A percentile compares a stretch with the other conserved stretches of the same genome.
These are phyloP conservation scores for Yamadazyma aaseri DNA, from an alignment of 1,139 yeast species.

Conservation along the genomic window DNA sequence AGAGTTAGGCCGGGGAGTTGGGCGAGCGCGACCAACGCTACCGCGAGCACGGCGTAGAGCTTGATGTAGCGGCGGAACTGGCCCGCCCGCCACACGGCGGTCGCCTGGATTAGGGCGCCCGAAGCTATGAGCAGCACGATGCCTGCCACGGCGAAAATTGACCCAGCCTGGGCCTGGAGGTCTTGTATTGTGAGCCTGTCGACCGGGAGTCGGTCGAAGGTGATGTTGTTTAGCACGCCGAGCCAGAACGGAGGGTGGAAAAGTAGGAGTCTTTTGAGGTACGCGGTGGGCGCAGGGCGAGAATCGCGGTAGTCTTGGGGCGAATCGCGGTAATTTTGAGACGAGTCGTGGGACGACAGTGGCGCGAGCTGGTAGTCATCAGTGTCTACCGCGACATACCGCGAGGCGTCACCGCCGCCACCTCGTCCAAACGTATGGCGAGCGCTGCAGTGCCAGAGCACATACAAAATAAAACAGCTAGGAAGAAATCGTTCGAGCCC, in stretches of 20 bases:
- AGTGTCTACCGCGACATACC: no score
- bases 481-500: constrained; percentile 80
- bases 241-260: constrained; percentile 88
- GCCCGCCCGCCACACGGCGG: constrained; percentile 78
- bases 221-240: constrained; percentile 81
- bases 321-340: no score
- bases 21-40: constrained; percentile 46
- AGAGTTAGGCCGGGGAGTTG: constrained; percentile 68
- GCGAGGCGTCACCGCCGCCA: no score
- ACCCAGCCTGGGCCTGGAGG: constrained; percentile 73
- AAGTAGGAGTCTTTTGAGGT: constrained; percentile 53
- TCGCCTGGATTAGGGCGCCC: constrained; percentile 73
- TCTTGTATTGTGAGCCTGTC: constrained; percentile 78
- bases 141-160: constrained; percentile 59
- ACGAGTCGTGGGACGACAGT: no score
- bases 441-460: constrained; percentile 64
- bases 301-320: constrained; percentile 29
- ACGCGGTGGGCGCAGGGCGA: constrained; percentile 6
- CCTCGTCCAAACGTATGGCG: constrained; percentile 27
- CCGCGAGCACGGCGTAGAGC: constrained; percentile 50
- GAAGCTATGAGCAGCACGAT: constrained; percentile 45
- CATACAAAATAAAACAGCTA: constrained; percentile 65
- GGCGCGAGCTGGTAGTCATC: no score
- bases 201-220: constrained; percentile 84
- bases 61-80: constrained; percentile 56